Conservation (phyloP, 495 filamentous ascomycete genomes). For the Lasiosphaeria hispida region DNA sequence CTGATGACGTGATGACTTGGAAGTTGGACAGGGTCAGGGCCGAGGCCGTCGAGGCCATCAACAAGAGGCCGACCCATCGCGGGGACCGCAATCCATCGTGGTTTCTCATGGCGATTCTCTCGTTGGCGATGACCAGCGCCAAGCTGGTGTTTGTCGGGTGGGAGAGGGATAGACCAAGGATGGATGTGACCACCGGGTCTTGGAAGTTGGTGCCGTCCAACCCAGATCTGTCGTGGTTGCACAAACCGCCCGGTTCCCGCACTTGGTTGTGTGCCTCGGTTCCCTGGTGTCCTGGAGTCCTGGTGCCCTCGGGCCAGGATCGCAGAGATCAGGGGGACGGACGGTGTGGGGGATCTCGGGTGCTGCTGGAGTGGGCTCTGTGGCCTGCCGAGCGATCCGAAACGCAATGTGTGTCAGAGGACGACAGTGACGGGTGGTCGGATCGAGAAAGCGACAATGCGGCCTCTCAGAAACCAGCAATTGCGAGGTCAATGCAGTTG, state of each 20-base stretch:
- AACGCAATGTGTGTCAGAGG: conserved; percentile 15
- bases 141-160: not conserved
- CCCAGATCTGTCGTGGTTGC: not conserved
- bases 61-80: conserved; percentile 24
- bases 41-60: conserved; percentile 35
- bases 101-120: conserved; percentile 16
- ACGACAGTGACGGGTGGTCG: conserved; percentile 1
- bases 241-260: not conserved
- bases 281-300: not conserved
- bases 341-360: not conserved
- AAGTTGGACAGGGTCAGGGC: conserved; percentile 40
- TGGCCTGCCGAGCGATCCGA: conserved; percentile 12
- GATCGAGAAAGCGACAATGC: not conserved
- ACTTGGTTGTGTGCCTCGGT: not conserved
- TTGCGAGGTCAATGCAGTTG: conserved; percentile 16
- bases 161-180: not conserved
- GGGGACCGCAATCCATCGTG: conserved; percentile 24
- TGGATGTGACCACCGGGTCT: conserved; percentile 1
- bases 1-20: conserved; percentile 36
- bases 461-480: not conserved
- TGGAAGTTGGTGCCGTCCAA: conserved; percentile 1
- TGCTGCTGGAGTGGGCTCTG: not conserved
- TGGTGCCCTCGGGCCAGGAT: conserved; percentile 2
- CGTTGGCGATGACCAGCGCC: not conserved
- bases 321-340: conserved; percentile 10